These are phyloP conservation scores for Corinectria fuckeliana DNA, from an alignment of 2,329 filamentous ascomycete species.

Conservation along the genomic window DNA sequence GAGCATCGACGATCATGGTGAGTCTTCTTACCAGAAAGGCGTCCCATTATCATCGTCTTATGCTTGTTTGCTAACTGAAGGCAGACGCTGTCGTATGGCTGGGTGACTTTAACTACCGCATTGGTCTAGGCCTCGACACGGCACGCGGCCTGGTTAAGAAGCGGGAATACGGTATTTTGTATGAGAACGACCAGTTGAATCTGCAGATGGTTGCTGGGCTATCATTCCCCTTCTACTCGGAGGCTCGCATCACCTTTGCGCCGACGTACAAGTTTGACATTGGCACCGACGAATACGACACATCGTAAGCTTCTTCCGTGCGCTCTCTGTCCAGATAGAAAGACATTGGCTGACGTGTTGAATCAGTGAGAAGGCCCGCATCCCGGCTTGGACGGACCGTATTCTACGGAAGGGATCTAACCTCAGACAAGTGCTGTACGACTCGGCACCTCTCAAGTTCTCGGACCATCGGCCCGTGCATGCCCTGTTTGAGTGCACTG, in stretches of 20 bases:
- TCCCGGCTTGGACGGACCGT: slow-evolving; percentile 97
- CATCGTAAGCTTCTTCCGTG: slow-evolving; percentile 65
- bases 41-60: not conserved
- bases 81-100: slow-evolving; percentile 87
- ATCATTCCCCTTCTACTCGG: slow-evolving; percentile 90
- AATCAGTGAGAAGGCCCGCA: slow-evolving; percentile 84
- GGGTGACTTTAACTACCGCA: slow-evolving; percentile 98
- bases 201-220: slow-evolving; percentile 94
- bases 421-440: slow-evolving; percentile 82
- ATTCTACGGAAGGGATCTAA: slow-evolving; percentile 86
- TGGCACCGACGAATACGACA: slow-evolving; percentile 88
- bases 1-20: slow-evolving; percentile 88
- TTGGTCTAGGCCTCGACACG: slow-evolving; percentile 80
- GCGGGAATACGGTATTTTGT: slow-evolving; percentile 77
- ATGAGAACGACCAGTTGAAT: slow-evolving; percentile 95
- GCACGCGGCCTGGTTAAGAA: slow-evolving; percentile 77
- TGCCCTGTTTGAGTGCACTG: slow-evolving; percentile 82
- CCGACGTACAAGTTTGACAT: slow-evolving; percentile 97
- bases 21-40: slow-evolving; percentile 9
- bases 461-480: slow-evolving; percentile 98
- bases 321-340: not conserved
- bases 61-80: slow-evolving; percentile 35
- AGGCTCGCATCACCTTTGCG: slow-evolving; percentile 84
- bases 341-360: slow-evolving; percentile 21
- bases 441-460: slow-evolving; percentile 81